Evolutionary conservation across 2,329 filamentous ascomycete genomes (phyloP).

Genomic region (Talaromyces verruculosus): DNA sequence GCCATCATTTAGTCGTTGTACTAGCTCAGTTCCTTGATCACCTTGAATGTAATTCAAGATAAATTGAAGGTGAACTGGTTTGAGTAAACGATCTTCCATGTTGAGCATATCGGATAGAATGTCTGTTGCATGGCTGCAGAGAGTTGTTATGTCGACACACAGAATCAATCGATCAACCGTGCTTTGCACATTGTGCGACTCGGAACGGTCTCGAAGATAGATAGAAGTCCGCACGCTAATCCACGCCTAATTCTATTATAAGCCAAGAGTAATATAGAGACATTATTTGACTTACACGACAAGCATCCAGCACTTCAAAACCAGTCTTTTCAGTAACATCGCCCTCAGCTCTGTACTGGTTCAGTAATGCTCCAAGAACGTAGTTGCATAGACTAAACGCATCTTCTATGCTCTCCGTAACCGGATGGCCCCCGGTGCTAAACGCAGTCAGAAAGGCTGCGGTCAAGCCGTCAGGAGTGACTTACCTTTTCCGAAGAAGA

Average conservation of each 20-base stretch:
- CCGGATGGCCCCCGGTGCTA: conserved; percentile 23
- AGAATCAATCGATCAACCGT: conserved; percentile 30
- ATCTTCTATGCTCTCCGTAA: conserved; percentile 38
- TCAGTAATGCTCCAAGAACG: conserved; percentile 35
- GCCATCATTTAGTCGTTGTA: conserved; percentile 35
- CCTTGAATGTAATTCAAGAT: conserved; percentile 38
- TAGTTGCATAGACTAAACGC: conserved; percentile 40
- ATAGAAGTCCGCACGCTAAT: conserved; percentile 33
- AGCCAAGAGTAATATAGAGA: neutral
- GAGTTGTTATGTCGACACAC: conserved; percentile 28
- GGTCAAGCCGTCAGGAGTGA: neutral
- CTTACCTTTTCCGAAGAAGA: conserved; percentile 26
- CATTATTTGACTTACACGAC: conserved; percentile 33
- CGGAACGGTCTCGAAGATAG: conserved; percentile 27
- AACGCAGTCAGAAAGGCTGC: conserved; percentile 5
- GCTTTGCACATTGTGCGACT: conserved; percentile 25
- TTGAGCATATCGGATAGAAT: conserved; percentile 37
- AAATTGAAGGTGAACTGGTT: conserved; percentile 28
- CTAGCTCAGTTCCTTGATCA: conserved; percentile 34
- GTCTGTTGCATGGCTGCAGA: conserved; percentile 36
- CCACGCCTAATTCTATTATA: conserved; percentile 33
- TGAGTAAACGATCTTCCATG: conserved; percentile 31
- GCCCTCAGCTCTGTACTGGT: conserved; percentile 27
- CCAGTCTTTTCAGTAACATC: conserved; percentile 29
- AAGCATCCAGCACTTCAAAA: conserved; percentile 38